Evolutionary conservation across 352 stramenopile genomes (phyloP).

Genomic region (Pythium rishiriense): DNA sequence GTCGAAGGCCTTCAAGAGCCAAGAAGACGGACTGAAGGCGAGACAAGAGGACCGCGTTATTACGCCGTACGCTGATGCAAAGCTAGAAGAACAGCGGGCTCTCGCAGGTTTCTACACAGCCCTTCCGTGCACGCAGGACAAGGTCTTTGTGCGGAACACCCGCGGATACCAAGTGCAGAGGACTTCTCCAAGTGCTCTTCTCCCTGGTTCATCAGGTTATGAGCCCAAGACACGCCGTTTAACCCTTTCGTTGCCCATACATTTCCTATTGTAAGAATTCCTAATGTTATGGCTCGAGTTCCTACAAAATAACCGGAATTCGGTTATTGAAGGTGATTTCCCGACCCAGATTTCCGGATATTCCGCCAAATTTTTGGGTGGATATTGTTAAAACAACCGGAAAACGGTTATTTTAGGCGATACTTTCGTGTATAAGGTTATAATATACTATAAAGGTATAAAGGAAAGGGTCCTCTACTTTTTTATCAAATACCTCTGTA

Average conservation of each 20-base stretch:
- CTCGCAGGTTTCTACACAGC: too few species aligned
- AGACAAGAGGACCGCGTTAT: too few species aligned
- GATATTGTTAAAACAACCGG: not conserved
- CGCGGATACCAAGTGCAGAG: too few species aligned
- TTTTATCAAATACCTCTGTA: not conserved
- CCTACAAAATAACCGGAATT: not conserved
- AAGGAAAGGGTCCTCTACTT: not conserved
- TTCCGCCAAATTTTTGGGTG: not conserved
- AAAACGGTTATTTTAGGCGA: not conserved
- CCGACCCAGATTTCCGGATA: not conserved
- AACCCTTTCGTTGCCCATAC: not conserved
- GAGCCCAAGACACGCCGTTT: too few species aligned
- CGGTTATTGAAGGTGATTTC: not conserved
- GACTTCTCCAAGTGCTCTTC: too few species aligned
- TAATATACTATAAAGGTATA: not conserved
- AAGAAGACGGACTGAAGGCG: too few species aligned
- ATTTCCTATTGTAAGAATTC: not conserved
- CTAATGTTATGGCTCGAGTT: not conserved
- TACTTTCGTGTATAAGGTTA: not conserved
- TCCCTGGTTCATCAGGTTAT: too few species aligned
- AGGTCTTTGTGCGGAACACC: too few species aligned
- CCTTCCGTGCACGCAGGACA: too few species aligned
- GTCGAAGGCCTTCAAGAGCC: not conserved
- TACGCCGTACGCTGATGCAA: too few species aligned
- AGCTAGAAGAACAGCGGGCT: too few species aligned